A percentile compares a stretch with the other conserved stretches of the same genome.
Evolutionary conservation across 805 yeast species (phyloP).

Genomic region (Ogataea allantospora): DNA sequence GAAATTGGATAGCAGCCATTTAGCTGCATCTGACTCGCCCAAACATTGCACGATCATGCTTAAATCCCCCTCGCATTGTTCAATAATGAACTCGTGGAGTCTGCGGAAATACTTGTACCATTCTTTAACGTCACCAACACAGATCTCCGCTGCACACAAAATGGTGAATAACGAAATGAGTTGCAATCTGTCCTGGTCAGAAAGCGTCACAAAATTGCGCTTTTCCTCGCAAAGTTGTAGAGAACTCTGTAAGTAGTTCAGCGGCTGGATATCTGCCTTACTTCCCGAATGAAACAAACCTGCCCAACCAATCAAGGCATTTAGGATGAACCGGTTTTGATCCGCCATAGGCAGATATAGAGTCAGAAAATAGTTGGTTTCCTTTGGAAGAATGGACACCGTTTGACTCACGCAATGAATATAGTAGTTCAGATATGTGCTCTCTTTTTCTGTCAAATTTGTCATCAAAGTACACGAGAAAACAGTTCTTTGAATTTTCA

Average conservation of each 20-base stretch:
- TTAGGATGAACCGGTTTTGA: constrained; percentile 43
- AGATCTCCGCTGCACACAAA: constrained; percentile 27
- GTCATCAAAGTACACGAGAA: constrained; percentile 16
- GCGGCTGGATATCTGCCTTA: constrained; percentile 4
- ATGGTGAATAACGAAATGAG: constrained; percentile 23
- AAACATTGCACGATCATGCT: constrained; percentile 19
- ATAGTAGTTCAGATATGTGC: constrained; percentile 44
- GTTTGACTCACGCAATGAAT: constrained; percentile 42
- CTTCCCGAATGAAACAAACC: constrained; percentile 26
- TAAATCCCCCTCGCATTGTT: constrained; percentile 29
- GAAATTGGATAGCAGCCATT: constrained; percentile 36
- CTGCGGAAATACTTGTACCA: constrained; percentile 19
- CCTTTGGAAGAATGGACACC: constrained; percentile 49
- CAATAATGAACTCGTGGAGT: constrained; percentile 24
- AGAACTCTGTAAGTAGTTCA: constrained; percentile 7
- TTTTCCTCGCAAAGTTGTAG: constrained; percentile 11
- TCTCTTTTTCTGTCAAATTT: constrained; percentile 12
- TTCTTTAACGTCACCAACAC: constrained; percentile 25
- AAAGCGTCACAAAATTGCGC: constrained; percentile 4
- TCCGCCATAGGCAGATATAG: constrained; percentile 56
- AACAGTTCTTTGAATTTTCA: background rate
- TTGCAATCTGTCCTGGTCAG: constrained; percentile 14
- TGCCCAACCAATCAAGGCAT: constrained; percentile 56
- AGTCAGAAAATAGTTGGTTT: constrained; percentile 48
- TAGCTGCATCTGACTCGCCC: constrained; percentile 32